These are phyloP conservation scores for Gnomoniopsis sp. DNA, from an alignment of 2,329 filamentous ascomycete genomes.

Conservation along the genomic window DNA sequence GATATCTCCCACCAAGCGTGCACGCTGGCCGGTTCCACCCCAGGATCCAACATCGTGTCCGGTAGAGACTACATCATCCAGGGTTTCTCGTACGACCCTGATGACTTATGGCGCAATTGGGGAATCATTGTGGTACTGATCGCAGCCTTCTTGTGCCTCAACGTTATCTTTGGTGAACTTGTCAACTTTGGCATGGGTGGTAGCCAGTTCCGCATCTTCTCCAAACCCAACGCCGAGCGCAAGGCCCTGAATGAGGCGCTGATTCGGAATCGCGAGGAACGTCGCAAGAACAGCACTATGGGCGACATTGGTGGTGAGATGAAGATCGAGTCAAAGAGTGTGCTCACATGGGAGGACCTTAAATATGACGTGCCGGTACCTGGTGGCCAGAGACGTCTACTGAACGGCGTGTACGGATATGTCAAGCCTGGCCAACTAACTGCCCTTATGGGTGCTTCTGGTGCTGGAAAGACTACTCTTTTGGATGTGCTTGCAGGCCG, in stretches of 20 bases:
- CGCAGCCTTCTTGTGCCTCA: slow-evolving; percentile 69
- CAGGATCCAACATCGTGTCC: slow-evolving; percentile 61
- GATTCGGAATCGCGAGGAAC: slow-evolving; percentile 53
- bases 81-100: slow-evolving; percentile 63
- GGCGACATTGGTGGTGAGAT: slow-evolving; percentile 43
- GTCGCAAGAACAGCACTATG: slow-evolving; percentile 43
- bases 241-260: slow-evolving; percentile 64
- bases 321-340: slow-evolving; percentile 56
- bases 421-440: slow-evolving; percentile 75
- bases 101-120: slow-evolving; percentile 77
- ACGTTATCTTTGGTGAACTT: slow-evolving; percentile 75
- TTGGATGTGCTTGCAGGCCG: slow-evolving; percentile 68
- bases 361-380: slow-evolving; percentile 69
- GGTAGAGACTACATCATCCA: slow-evolving; percentile 67
- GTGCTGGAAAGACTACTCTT: slow-evolving; percentile 84
- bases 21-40: slow-evolving; percentile 68
- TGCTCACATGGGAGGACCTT: slow-evolving; percentile 85
- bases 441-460: slow-evolving; percentile 77
- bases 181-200: slow-evolving; percentile 77
- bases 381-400: slow-evolving; percentile 52
- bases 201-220: slow-evolving; percentile 75
- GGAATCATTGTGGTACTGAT: slow-evolving; percentile 78
- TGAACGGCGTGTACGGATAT: slow-evolving; percentile 60
- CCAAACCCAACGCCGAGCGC: slow-evolving; percentile 65
- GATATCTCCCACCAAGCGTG: slow-evolving; percentile 76